Percentiles rank a stretch among this genome's conserved stretches.
These are phyloP conservation scores for Pleurotus djamor DNA, from an alignment of 768 basidiomycete genomes.

Conservation along the genomic window DNA sequence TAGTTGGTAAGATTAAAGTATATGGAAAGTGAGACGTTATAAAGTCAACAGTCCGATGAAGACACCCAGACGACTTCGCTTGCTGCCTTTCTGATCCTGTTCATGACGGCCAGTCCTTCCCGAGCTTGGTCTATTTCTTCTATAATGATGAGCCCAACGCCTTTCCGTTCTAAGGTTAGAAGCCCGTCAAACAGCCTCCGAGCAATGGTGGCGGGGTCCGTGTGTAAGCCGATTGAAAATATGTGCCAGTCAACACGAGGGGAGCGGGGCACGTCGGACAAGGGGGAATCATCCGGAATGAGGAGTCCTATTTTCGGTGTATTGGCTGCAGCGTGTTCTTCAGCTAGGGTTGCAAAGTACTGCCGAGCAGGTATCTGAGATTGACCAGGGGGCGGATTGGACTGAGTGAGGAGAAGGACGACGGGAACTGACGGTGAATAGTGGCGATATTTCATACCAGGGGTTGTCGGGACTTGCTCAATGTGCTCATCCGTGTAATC, in stretches of 20 bases:
- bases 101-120: constrained; percentile 94
- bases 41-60: neutral
- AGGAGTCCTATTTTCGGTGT: constrained; percentile 66
- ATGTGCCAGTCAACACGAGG: constrained; percentile 46
- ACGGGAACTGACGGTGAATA: constrained; percentile 93
- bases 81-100: constrained; percentile 89
- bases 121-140: constrained; percentile 80
- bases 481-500: constrained; percentile 72
- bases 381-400: constrained; percentile 35
- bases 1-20: too few relatives aligned
- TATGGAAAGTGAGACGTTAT: too few relatives aligned
- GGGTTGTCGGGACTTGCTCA: constrained; percentile 85
- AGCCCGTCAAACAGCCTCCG: constrained; percentile 87
- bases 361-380: constrained; percentile 24
- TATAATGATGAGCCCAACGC: constrained; percentile 80
- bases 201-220: constrained; percentile 68
- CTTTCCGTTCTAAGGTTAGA: constrained; percentile 70
- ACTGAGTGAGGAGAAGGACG: constrained; percentile 58
- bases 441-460: constrained; percentile 99
- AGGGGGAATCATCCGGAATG: constrained; percentile 54
- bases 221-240: constrained; percentile 47
- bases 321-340: neutral
- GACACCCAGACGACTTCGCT: constrained; percentile 33
- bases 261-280: constrained; percentile 31
- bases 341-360: constrained; percentile 41